phyloP scores from a whole-genome alignment of 2,329 filamentous ascomycete genomes.

The Pseudopyricularia javanii region DNA sequence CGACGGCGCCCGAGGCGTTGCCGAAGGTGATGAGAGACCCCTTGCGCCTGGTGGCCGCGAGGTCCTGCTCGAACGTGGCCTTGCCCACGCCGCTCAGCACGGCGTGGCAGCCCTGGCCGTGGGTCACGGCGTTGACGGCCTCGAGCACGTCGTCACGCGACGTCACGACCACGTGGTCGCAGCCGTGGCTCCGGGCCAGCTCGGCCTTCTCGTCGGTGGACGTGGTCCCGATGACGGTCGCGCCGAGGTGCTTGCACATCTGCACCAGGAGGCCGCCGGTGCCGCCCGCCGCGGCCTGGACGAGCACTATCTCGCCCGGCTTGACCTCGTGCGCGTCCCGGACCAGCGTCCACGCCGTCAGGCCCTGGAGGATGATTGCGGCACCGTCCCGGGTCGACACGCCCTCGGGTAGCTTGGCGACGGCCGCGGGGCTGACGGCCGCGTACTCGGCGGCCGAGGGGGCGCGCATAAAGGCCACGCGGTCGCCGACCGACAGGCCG shows the following conservation, averaged over 20 bases:
- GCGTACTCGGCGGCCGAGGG: slow-evolving; percentile 45
- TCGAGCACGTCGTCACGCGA: slow-evolving; percentile 40
- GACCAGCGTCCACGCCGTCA: slow-evolving; percentile 71
- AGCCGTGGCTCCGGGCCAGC: slow-evolving; percentile 58
- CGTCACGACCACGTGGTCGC: slow-evolving; percentile 64
- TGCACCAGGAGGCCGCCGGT: slow-evolving; percentile 68
- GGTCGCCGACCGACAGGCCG: slow-evolving; percentile 31
- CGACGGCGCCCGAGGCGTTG: slow-evolving; percentile 64
- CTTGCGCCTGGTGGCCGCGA: slow-evolving; percentile 63
- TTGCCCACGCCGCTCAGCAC: slow-evolving; percentile 82
- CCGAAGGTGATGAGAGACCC: slow-evolving; percentile 69
- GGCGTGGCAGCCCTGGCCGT: slow-evolving; percentile 58
- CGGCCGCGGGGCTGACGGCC: slow-evolving; percentile 35
- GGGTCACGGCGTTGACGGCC: slow-evolving; percentile 56
- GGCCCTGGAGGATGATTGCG: slow-evolving; percentile 62
- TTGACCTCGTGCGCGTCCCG: slow-evolving; percentile 43
- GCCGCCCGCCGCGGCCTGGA: slow-evolving; percentile 78
- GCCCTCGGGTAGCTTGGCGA: slow-evolving; percentile 50
- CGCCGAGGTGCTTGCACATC: slow-evolving; percentile 60
- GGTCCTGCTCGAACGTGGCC: slow-evolving; percentile 67
- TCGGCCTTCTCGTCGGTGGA: slow-evolving; percentile 61
- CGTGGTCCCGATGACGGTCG: slow-evolving; percentile 69
- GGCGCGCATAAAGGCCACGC: slow-evolving; percentile 46
- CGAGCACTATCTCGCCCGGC: slow-evolving; percentile 43
- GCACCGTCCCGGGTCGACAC: slow-evolving; percentile 52